A percentile compares a stretch with the other conserved stretches of the same genome.
Conservation (phyloP, 2,329 filamentous ascomycete genomes). For the Fusarium chlamydosporum region DNA sequence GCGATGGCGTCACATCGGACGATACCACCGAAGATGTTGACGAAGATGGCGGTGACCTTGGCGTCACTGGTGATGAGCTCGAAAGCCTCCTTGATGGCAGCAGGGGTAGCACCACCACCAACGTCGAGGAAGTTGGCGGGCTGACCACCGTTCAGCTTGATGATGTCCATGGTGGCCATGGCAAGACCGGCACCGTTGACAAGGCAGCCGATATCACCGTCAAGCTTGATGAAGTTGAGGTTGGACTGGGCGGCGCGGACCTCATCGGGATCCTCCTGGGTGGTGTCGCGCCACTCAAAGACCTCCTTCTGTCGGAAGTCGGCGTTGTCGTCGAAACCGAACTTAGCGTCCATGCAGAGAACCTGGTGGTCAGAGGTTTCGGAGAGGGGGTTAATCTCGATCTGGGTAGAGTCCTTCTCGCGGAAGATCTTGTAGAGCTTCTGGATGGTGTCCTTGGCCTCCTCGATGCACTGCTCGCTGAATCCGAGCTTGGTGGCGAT, state of each 20-base stretch:
- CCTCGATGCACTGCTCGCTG: constrained; percentile 96
- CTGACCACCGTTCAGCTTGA: constrained; percentile 97
- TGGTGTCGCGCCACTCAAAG: constrained; percentile 92
- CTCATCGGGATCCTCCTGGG: constrained; percentile 97
- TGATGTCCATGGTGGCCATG: constrained; percentile 99
- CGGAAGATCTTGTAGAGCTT: constrained; percentile 99
- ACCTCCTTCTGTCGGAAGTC: constrained; percentile 98
- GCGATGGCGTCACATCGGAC: constrained; percentile 98
- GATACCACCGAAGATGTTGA: constrained; percentile 99
- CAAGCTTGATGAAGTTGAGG: constrained; percentile 99
- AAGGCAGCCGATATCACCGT: constrained; percentile 98
- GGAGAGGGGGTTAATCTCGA: constrained; percentile 99
- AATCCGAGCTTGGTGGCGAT: constrained; percentile 95
- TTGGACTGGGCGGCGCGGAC: constrained; percentile 95
- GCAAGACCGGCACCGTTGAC: constrained; percentile 99
- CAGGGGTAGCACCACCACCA: constrained; percentile 95
- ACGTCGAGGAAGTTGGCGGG: constrained; percentile 99
- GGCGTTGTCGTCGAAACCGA: constrained; percentile 98
- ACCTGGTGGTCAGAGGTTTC: constrained; percentile 99
- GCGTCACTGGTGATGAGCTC: constrained; percentile 98
- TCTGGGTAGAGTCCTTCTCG: constrained; percentile 98
- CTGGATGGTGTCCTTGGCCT: constrained; percentile 96
- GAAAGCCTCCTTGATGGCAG: constrained; percentile 97
- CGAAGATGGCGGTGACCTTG: constrained; percentile 98
- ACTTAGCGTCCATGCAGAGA: constrained; percentile 99